These are phyloP conservation scores for Penicillium sp. DNA, from an alignment of 2,329 filamentous ascomycete genomes.

Conservation along the genomic window DNA sequence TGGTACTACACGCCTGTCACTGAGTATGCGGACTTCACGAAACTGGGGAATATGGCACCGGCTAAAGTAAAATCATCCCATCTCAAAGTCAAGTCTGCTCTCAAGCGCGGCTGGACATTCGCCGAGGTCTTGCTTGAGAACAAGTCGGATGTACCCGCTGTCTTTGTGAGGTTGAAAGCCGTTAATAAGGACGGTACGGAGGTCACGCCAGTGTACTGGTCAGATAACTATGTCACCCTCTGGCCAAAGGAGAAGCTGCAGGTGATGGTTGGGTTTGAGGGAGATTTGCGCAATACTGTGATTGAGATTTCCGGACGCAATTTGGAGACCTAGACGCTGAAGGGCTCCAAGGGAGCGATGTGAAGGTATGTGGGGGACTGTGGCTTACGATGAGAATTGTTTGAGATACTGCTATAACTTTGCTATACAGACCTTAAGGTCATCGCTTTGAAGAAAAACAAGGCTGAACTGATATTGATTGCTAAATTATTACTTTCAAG, in stretches of 20 bases:
- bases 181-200: slow-evolving; percentile 44
- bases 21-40: slow-evolving; percentile 47
- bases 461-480: too few species aligned
- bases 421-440: background rate
- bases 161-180: slow-evolving; percentile 53
- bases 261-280: slow-evolving; percentile 31
- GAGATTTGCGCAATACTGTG: slow-evolving; percentile 4
- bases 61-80: slow-evolving; percentile 38
- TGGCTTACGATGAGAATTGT: background rate
- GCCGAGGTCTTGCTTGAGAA: slow-evolving; percentile 49
- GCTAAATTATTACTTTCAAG: too few species aligned
- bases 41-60: slow-evolving; percentile 38
- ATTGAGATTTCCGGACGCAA: slow-evolving; percentile 25
- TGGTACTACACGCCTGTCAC: slow-evolving; percentile 58
- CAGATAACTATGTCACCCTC: slow-evolving; percentile 60
- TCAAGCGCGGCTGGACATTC: slow-evolving; percentile 5
- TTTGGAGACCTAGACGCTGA: slow-evolving; percentile 10
- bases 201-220: slow-evolving; percentile 53
- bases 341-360: background rate
- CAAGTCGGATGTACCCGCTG: slow-evolving; percentile 48
- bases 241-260: slow-evolving; percentile 52
- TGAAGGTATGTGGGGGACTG: background rate
- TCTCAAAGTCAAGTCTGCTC: background rate
- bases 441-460: too few species aligned
- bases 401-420: background rate